These are phyloP conservation scores for Strigomonas oncopelti DNA, from an alignment of 208 protist species.

Conservation along the genomic window DNA sequence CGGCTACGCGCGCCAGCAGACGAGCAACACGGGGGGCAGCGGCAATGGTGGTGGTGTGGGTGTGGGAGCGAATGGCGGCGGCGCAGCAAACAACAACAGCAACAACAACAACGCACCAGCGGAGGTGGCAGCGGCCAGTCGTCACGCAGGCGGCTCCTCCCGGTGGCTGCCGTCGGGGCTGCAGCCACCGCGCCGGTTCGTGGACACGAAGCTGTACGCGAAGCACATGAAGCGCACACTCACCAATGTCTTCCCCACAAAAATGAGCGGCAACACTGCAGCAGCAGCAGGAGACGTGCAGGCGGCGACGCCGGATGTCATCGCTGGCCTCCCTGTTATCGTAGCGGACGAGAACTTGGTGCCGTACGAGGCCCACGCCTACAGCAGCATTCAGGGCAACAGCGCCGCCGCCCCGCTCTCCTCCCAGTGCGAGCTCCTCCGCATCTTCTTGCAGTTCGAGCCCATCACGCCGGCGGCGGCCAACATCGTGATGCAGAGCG, in stretches of 20 bases:
- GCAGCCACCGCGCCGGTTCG: slow-evolving; percentile 70
- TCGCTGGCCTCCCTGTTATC: background rate
- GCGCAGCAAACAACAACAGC: background rate
- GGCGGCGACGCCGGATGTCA: background rate
- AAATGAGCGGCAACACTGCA: background rate
- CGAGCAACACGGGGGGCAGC: no score
- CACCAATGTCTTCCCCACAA: background rate
- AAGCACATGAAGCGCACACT: background rate
- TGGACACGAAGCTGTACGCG: slow-evolving; percentile 10
- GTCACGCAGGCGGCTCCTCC: slow-evolving; percentile 24
- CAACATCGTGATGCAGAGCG: slow-evolving; percentile 34
- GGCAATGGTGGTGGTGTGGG: background rate
- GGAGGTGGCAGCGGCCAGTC: background rate
- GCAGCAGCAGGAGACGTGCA: no score
- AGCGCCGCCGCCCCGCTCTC: slow-evolving; percentile 11
- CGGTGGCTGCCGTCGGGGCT: slow-evolving; percentile 58
- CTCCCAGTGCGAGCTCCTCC: slow-evolving; percentile 22
- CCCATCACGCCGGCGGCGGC: slow-evolving; percentile 25
- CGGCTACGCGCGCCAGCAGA: slow-evolving; percentile 9
- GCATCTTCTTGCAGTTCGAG: slow-evolving; percentile 47
- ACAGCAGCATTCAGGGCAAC: slow-evolving; percentile 1
- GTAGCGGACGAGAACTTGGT: background rate
- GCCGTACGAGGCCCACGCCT: slow-evolving; percentile 6
- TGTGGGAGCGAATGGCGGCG: no score
- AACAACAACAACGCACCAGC: slow-evolving; percentile 9